Percentiles rank a stretch among this genome's conserved stretches.
phyloP scores from a whole-genome alignment of 164 flowering plant species.

The Vitis rupestris region DNA sequence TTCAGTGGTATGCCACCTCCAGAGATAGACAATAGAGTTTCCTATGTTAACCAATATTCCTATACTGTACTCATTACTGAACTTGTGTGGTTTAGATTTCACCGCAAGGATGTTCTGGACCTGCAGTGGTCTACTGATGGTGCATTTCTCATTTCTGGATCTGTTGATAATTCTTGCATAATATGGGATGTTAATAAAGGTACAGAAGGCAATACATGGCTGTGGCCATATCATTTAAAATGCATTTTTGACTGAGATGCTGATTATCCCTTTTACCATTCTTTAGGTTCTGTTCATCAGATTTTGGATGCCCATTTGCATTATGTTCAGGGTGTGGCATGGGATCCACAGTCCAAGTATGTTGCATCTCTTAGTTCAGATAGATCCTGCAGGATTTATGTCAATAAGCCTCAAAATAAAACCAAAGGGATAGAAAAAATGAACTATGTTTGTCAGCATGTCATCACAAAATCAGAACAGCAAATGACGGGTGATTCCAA shows the following conservation, averaged over 20 bases:
- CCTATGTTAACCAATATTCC: background rate
- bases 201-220: conserved; percentile 18
- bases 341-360: conserved; percentile 87
- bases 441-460: conserved; percentile 77
- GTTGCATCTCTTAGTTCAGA: conserved; percentile 94
- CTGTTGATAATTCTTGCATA: conserved; percentile 95
- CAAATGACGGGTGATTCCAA: conserved; percentile 57
- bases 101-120: conserved; percentile 96
- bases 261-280: conserved; percentile 3
- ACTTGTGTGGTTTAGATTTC: conserved; percentile 60
- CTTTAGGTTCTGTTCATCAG: conserved; percentile 87
- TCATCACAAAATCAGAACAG: conserved; percentile 64
- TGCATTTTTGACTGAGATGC: background rate
- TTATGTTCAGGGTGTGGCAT: conserved; percentile 99
- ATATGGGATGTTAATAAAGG: conserved; percentile 96
- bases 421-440: conserved; percentile 61
- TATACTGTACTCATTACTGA: background rate
- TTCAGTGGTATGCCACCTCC: background rate
- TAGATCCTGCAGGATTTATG: conserved; percentile 81
- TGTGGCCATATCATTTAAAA: conserved; percentile 5
- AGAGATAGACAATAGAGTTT: background rate
- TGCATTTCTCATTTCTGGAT: conserved; percentile 84
- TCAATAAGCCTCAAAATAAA: conserved; percentile 67
- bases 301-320: conserved; percentile 87
- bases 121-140: conserved; percentile 91